Evolutionary conservation across 148 eudicot species (phyloP).

Genomic region (Amaranthus hypochondriacus): DNA sequence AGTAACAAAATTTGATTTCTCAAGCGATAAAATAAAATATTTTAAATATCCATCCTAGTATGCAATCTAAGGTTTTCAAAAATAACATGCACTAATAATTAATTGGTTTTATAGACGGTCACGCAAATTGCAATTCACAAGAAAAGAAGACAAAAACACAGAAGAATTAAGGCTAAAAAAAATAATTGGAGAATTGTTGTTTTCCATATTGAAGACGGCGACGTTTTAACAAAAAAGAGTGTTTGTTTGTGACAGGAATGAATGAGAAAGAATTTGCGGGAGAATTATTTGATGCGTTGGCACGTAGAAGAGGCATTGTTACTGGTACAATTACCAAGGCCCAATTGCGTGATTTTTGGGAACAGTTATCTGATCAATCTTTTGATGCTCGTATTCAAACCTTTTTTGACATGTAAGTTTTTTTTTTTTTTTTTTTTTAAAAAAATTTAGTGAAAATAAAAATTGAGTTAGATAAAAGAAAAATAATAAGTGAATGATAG

Average conservation of each 20-base stretch:
- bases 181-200: not conserved
- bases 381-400: conserved; percentile 59
- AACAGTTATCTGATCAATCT: conserved; percentile 45
- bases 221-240: not conserved
- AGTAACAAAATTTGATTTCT: conserved; percentile 7
- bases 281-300: conserved; percentile 48
- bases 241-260: conserved; percentile 36
- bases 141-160: no score
- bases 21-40: not conserved
- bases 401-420: conserved; percentile 52
- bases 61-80: no score
- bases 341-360: conserved; percentile 46
- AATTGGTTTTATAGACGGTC: no score
- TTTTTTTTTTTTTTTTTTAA: no score
- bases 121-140: no score
- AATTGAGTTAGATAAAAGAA: no score
- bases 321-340: conserved; percentile 32
- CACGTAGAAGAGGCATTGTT: conserved; percentile 41
- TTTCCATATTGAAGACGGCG: not conserved
- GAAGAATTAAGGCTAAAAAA: no score
- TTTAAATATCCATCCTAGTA: no score
- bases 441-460: no score
- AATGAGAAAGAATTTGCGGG: conserved; percentile 48
- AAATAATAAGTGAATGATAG: no score
- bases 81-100: no score